Percentiles rank a stretch among this genome's conserved stretches.
Evolutionary conservation across 345 rosid genomes (phyloP).

Genomic region (Arabis hirsuta): DNA sequence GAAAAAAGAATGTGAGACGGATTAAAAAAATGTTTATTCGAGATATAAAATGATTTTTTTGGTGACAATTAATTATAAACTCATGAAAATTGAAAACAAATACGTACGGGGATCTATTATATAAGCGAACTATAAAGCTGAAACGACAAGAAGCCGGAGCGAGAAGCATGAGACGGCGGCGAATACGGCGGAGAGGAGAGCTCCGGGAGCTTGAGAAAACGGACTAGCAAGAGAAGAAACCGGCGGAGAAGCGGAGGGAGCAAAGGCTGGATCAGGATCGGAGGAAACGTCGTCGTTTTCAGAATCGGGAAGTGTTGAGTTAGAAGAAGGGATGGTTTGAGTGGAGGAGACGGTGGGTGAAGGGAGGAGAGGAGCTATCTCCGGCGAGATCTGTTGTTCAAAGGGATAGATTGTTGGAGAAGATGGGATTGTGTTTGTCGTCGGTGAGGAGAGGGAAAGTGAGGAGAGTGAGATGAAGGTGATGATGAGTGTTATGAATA

Average conservation of each 20-base stretch:
- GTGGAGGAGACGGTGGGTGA: constrained; percentile 63
- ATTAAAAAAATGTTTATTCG: constrained; percentile 13
- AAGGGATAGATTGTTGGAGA: constrained; percentile 51
- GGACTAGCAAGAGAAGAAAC: constrained; percentile 49
- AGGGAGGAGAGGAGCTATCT: constrained; percentile 77
- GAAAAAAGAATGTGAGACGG: not conserved
- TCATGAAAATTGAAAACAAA: constrained; percentile 19
- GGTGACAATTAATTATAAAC: constrained; percentile 16
- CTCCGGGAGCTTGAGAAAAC: constrained; percentile 26
- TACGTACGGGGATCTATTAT: constrained; percentile 1
- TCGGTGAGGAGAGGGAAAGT: constrained; percentile 43
- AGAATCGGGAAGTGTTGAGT: constrained; percentile 68
- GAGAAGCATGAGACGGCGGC: constrained; percentile 37
- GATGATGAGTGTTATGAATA: constrained; percentile 46
- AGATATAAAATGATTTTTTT: not conserved
- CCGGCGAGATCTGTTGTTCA: constrained; percentile 68
- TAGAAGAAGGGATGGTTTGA: constrained; percentile 72
- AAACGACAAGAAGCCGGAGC: constrained; percentile 31
- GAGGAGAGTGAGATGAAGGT: constrained; percentile 40
- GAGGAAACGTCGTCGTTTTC: constrained; percentile 45
- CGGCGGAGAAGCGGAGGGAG: constrained; percentile 56
- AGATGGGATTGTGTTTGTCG: constrained; percentile 39
- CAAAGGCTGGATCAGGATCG: constrained; percentile 52
- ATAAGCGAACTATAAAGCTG: constrained; percentile 18
- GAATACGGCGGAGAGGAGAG: constrained; percentile 7